Base-by-base conservation (phyloP, 176 grass and related monocot genomes). In the Thalia dealbata region DNA sequence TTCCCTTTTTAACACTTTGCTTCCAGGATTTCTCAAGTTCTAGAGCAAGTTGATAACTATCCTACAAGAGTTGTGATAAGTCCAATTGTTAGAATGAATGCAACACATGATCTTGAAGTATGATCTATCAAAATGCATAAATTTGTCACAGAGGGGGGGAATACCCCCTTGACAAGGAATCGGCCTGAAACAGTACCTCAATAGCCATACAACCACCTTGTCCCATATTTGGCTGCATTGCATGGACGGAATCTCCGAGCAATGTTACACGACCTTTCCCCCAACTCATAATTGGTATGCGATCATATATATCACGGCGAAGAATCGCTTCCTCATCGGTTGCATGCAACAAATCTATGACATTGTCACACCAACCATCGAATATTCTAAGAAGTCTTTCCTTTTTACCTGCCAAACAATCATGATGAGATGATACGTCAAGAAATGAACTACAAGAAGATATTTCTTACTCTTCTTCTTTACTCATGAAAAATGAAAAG, bases 151-250 rank as follows among this genome's bases (percentile, higher is more conserved):
- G 32, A 38, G 4, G 4, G 4, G 32, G 32, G 32, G 32, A 38
- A 38, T 38, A 38, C 32, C 32, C 32, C 32, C 32, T 2, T 38
- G 32, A 38, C 32, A 38, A 38, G 32, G 4, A 56, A 18, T n/a
- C n/a, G 38, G 28, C 16, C 25, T 38, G 27, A 42, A 42, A 61
- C 1, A 46, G 66, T 88, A 99, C 95, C 95, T 99, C 90, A 65
- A 99, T 99, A 80, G 95, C 95, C 95, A 99, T 99, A 78, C 95
- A 99, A 32, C 95, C 95, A 73, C 95, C 95, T 88, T 99, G 95
- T 29, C 95, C 95, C 74, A 99, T 60, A 84, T 99, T 99, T 84
- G 95, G 95, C 55, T 99, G 95, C 95, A 99, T 99, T 78, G 95
- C 95, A 91, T 99, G 90, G 16, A 93, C 86, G 63, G 95, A 99